A percentile compares a stretch with the other conserved stretches of the same genome.
phyloP scores from a whole-genome alignment of 2,329 filamentous ascomycete genomes.

The Aspergillus floridensis region DNA sequence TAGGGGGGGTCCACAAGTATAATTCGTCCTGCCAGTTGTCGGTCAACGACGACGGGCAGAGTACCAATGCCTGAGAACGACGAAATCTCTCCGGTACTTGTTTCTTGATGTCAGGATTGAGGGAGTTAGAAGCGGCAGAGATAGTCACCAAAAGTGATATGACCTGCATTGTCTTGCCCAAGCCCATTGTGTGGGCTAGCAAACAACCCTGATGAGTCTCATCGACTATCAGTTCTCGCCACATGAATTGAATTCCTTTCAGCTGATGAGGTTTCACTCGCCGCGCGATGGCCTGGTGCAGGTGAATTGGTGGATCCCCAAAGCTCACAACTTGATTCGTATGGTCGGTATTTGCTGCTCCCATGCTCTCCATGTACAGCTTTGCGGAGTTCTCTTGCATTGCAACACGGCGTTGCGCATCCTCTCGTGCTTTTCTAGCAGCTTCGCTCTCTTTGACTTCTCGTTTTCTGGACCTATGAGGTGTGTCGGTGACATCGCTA shows the following conservation, averaged over 20 bases:
- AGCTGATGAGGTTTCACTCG: constrained; percentile 78
- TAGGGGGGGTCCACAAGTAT: constrained; percentile 61
- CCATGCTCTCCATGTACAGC: constrained; percentile 30
- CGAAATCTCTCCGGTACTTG: constrained; percentile 69
- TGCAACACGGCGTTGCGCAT: constrained; percentile 53
- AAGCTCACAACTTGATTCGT: constrained; percentile 47
- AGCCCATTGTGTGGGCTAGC: constrained; percentile 84
- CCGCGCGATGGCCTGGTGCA: constrained; percentile 62
- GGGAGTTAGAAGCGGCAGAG: constrained; percentile 61
- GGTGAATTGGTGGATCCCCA: constrained; percentile 46
- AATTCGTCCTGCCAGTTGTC: constrained; percentile 84
- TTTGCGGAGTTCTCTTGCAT: constrained; percentile 54
- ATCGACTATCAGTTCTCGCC: constrained; percentile 73
- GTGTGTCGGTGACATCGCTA: constrained; percentile 21
- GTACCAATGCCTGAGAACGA: constrained; percentile 63
- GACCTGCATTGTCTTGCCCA: constrained; percentile 90
- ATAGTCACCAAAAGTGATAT: constrained; percentile 79
- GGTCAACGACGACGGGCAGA: constrained; percentile 73
- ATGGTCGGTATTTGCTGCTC: constrained; percentile 40
- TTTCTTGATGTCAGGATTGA: constrained; percentile 53
- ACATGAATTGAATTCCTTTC: constrained; percentile 79
- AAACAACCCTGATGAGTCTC: constrained; percentile 69
- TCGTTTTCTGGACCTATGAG: constrained; percentile 49
- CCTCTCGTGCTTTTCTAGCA: constrained; percentile 55
- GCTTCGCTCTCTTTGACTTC: constrained; percentile 49